Percentiles rank a stretch among this genome's conserved stretches.
Conservation (phyloP, 192 early-diverging fungal genomes). For the Fimicolochytrium jonesii region DNA sequence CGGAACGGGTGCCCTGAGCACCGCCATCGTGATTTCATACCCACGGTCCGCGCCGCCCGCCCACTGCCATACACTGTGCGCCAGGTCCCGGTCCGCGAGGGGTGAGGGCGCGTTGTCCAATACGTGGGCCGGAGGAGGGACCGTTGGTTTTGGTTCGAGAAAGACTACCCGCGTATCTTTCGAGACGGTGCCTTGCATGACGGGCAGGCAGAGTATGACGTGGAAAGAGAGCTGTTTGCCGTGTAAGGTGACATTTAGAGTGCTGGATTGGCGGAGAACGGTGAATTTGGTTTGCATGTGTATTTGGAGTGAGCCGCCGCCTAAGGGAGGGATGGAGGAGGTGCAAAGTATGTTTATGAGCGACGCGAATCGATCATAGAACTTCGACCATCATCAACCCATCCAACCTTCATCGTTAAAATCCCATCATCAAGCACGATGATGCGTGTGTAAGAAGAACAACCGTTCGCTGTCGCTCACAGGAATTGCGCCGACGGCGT, state of each 20-base stretch:
- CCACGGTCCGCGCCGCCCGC: too few relatives aligned
- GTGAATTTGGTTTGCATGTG: not conserved
- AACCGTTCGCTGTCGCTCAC: too few relatives aligned
- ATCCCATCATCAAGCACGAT: too few relatives aligned
- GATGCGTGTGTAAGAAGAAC: too few relatives aligned
- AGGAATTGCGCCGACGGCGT: too few relatives aligned
- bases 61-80: too few relatives aligned
- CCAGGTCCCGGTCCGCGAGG: too few relatives aligned
- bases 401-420: too few relatives aligned
- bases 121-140: too few relatives aligned
- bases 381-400: too few relatives aligned
- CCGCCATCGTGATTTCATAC: not conserved
- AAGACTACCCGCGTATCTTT: conserved; percentile 52
- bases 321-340: not conserved
- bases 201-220: conserved; percentile 60
- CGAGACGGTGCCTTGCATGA: conserved; percentile 60
- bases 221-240: conserved; percentile 22
- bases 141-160: not conserved
- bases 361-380: too few relatives aligned
- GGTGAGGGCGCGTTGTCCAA: too few relatives aligned
- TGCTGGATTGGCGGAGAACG: conserved; percentile 8
- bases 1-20: not conserved
- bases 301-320: not conserved
- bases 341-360: not conserved
- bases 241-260: conserved; percentile 4